phyloP scores from a whole-genome alignment of 2,329 filamentous ascomycete species.

The Zymoseptoria tritici region DNA sequence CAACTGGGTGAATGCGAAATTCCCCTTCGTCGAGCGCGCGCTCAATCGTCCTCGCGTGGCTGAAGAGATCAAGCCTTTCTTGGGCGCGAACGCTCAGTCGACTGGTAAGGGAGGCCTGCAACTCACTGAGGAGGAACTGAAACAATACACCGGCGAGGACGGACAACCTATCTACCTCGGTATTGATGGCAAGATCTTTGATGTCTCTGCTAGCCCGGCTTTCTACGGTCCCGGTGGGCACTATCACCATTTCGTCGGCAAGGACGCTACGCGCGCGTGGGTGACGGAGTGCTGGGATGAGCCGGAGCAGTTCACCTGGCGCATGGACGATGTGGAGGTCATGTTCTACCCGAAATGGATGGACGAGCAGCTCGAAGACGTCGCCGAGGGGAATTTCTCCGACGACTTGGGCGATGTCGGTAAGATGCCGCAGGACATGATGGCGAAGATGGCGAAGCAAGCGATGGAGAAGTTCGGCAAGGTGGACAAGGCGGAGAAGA shows the following conservation, averaged over 20 bases:
- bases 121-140: conserved; percentile 20
- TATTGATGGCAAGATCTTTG: conserved; percentile 27
- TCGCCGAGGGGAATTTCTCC: conserved; percentile 11
- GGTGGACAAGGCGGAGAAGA: conserved; percentile 13
- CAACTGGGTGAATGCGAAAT: conserved; percentile 14
- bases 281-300: conserved; percentile 28
- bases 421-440: conserved; percentile 16
- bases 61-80: not conserved
- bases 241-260: conserved; percentile 26
- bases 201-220: conserved; percentile 22
- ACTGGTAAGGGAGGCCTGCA: conserved; percentile 5
- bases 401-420: conserved; percentile 15
- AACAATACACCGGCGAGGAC: conserved; percentile 21
- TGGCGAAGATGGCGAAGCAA: conserved; percentile 20
- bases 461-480: conserved; percentile 22
- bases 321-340: conserved; percentile 21
- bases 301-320: conserved; percentile 21
- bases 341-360: conserved; percentile 26
- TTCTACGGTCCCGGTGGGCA: conserved; percentile 28
- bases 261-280: conserved; percentile 27
- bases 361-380: conserved; percentile 20
- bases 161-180: conserved; percentile 25
- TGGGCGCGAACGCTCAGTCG: conserved; percentile 11
- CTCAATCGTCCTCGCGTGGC: conserved; percentile 5
- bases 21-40: conserved; percentile 12